Conservation (phyloP, 371 early-diverging fungal genomes). For the Mortierella sp. region DNA sequence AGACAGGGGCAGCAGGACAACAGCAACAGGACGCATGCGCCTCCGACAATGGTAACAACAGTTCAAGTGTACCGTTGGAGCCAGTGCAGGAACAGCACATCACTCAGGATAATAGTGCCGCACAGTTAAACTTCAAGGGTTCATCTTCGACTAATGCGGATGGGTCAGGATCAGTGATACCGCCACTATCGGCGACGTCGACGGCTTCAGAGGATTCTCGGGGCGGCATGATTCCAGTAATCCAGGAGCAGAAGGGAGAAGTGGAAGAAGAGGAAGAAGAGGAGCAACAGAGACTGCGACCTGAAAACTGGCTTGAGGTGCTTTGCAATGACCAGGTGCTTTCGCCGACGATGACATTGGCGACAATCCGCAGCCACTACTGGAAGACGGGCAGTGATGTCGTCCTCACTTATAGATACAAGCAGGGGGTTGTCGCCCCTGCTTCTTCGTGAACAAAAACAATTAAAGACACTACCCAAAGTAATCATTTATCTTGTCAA, state of each 20-base stretch:
- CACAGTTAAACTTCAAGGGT: not conserved
- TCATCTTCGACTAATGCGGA: not conserved
- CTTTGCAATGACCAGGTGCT: constrained; percentile 81
- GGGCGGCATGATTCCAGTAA: not conserved
- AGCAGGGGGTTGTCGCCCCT: constrained; percentile 4
- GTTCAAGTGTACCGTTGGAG: not conserved
- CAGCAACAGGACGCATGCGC: constrained; percentile 5
- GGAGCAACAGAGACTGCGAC: constrained; percentile 53
- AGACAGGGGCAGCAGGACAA: constrained; percentile 2
- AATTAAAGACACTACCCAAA: too few species aligned
- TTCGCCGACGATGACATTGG: constrained; percentile 81
- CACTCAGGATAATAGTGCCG: not conserved
- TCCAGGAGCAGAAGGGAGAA: constrained; percentile 27
- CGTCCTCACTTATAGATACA: constrained; percentile 70
- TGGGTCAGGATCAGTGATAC: not conserved
- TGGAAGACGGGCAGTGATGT: constrained; percentile 90
- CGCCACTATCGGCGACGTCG: not conserved
- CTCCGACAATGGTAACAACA: not conserved
- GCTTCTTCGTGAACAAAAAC: not conserved
- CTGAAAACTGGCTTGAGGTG: constrained; percentile 78
- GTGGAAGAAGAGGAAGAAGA: constrained; percentile 25
- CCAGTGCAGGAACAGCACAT: constrained; percentile 21
- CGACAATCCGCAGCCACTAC: constrained; percentile 82
- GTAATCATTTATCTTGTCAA: too few species aligned
- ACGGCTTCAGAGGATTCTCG: not conserved